These are phyloP conservation scores for Mycena albidolilacea DNA, from an alignment of 768 basidiomycete species.

Conservation along the genomic window DNA sequence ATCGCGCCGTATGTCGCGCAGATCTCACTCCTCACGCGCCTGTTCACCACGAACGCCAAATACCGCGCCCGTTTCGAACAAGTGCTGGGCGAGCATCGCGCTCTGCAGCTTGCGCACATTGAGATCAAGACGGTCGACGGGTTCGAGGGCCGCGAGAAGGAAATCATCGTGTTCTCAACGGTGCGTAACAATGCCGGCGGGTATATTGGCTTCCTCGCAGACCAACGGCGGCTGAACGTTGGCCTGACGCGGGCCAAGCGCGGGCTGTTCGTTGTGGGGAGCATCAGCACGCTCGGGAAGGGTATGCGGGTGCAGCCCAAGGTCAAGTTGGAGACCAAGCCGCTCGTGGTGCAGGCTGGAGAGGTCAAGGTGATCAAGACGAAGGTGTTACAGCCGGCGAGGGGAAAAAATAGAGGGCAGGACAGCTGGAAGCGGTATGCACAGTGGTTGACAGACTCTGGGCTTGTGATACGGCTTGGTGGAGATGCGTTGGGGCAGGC, in stretches of 20 bases:
- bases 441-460: slow-evolving; percentile 65
- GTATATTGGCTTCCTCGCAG: slow-evolving; percentile 90
- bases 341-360: slow-evolving; percentile 31
- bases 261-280: slow-evolving; percentile 88
- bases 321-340: slow-evolving; percentile 34
- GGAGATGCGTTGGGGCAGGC: slow-evolving; percentile 59
- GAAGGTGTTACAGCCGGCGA: slow-evolving; percentile 28
- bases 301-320: slow-evolving; percentile 51
- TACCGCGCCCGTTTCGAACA: slow-evolving; percentile 68
- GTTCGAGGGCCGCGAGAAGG: slow-evolving; percentile 95
- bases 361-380: slow-evolving; percentile 35
- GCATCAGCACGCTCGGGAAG: slow-evolving; percentile 72
- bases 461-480: slow-evolving; percentile 65
- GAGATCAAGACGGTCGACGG: slow-evolving; percentile 96
- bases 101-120: slow-evolving; percentile 73
- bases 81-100: slow-evolving; percentile 77
- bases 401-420: slow-evolving; percentile 54
- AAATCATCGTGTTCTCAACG: slow-evolving; percentile 92
- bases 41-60: slow-evolving; percentile 70
- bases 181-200: slow-evolving; percentile 86
- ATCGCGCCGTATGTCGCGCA: slow-evolving; percentile 95
- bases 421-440: slow-evolving; percentile 76
- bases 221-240: slow-evolving; percentile 89
- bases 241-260: slow-evolving; percentile 91
- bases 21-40: slow-evolving; percentile 78